Percentiles rank a stretch among this genome's conserved stretches.
Conservation (phyloP, 2,329 filamentous ascomycete genomes). For the Botrytis sinoallii region DNA sequence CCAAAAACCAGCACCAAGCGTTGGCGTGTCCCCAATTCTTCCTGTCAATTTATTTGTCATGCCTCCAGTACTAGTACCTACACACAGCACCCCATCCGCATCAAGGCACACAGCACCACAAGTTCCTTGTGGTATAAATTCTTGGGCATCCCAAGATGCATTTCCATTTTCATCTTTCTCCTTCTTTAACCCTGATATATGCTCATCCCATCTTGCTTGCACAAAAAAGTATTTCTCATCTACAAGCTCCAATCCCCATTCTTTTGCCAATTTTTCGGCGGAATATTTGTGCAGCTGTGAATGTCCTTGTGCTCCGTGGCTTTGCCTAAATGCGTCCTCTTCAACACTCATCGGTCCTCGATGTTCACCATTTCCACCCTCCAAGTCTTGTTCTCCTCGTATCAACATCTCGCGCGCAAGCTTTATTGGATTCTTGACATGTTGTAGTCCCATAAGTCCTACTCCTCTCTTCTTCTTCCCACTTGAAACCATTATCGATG, state of each 20-base stretch:
- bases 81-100: slow-evolving; percentile 67
- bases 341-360: slow-evolving; percentile 32
- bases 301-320: slow-evolving; percentile 58
- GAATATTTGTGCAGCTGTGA: slow-evolving; percentile 64
- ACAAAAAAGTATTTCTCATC: slow-evolving; percentile 73
- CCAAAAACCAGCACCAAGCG: slow-evolving; percentile 83
- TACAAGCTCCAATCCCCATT: slow-evolving; percentile 70
- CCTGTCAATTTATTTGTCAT: slow-evolving; percentile 87
- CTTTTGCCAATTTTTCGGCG: slow-evolving; percentile 64
- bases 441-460: slow-evolving; percentile 68
- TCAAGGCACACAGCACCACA: slow-evolving; percentile 82
- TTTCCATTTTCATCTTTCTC: slow-evolving; percentile 44
- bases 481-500: slow-evolving; percentile 78
- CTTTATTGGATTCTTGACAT: slow-evolving; percentile 75
- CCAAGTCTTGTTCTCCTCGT: slow-evolving; percentile 59
- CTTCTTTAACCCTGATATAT: slow-evolving; percentile 55
- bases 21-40: slow-evolving; percentile 81
- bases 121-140: slow-evolving; percentile 79
- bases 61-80: slow-evolving; percentile 68
- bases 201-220: slow-evolving; percentile 74
- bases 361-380: slow-evolving; percentile 42
- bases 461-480: slow-evolving; percentile 73
- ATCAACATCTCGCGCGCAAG: slow-evolving; percentile 70
- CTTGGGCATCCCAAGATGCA: slow-evolving; percentile 56
- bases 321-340: neutral